phyloP scores from a whole-genome alignment of 441 rosid genomes.

The Populus tomentosa region DNA sequence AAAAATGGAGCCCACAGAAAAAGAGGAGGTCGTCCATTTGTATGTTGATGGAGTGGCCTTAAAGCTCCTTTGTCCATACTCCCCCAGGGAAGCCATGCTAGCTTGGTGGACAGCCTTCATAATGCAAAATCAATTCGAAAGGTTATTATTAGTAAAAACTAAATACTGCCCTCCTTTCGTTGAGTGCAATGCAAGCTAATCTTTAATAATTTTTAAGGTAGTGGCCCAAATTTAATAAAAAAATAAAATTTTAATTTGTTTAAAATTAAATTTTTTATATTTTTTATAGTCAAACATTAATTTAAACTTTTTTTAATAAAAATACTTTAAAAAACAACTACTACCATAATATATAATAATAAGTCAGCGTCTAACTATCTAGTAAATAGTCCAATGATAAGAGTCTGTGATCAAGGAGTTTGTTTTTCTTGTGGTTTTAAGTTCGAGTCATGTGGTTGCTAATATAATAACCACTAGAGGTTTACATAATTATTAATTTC shows the following conservation, averaged over 20 bases:
- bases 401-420: too few relatives aligned
- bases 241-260: too few relatives aligned
- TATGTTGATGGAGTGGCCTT: not conserved
- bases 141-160: not conserved
- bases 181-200: slow-evolving; percentile 33
- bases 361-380: too few relatives aligned
- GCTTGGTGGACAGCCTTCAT: not conserved
- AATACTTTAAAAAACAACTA: too few relatives aligned
- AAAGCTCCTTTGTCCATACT: not conserved
- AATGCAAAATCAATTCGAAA: not conserved
- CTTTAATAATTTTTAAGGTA: not conserved
- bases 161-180: slow-evolving; percentile 3
- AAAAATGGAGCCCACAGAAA: not conserved
- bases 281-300: not conserved
- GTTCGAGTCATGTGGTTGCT: too few relatives aligned
- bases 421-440: too few relatives aligned
- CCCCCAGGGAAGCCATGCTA: not conserved
- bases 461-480: too few relatives aligned
- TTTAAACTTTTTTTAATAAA: not conserved
- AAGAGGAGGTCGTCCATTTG: not conserved
- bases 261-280: not conserved
- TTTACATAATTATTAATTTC: too few relatives aligned
- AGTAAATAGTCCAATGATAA: too few relatives aligned
- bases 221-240: too few relatives aligned
- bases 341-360: too few relatives aligned